Base-by-base conservation (phyloP, 1,284 basidiomycete genomes). In the Tilletia caries region DNA sequence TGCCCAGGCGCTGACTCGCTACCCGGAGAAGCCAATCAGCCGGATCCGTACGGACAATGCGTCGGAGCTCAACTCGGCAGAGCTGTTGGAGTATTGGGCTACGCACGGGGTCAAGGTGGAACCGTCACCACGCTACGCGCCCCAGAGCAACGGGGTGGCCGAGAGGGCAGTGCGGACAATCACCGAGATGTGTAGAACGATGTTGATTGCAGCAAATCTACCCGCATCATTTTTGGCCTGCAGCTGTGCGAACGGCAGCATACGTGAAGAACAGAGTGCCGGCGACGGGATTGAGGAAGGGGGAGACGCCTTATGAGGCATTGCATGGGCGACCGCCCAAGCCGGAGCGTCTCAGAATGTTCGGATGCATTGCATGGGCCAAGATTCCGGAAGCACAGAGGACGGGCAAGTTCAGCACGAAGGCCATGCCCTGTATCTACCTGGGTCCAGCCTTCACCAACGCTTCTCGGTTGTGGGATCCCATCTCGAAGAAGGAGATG, bases 141-240 rank as follows among this genome's bases (percentile, higher is more conserved):
- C 62, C 12, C 62, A 64, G 37, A 37, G 10, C 20, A 64, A 64
- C 62, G 62, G 62, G 5, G 33, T 37, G 15, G 62, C 20, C 25
- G 62, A 64, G 32, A 27, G 62, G 4, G 62, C 62, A 3, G 37
- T 37, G 18, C 2, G 62, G 20, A 64, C 37, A 4, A 5, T 64
- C 62, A 37, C 37, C 29, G 62, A 64, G 37, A 25, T n/a, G 3
- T 8, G 32, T 32, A 6, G 62, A 15, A 5, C 5, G 5, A 25
- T 58, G 18, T 23, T 58, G 27, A 6, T 5, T 5, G 54, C 3
- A 33, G 8, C 10, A 8, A 58, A 33, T 23, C 25, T 58, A 6
- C 10, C 10, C 27, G 5, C 27, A 6, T 3, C 10, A 10, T 25
- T 58, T n/a, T 3, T 58, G 54, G 54, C 27, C 54, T 29, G 54